Evolutionary conservation across 2,329 filamentous ascomycete genomes (phyloP).

Genomic region (Colletotrichum godetiae): DNA sequence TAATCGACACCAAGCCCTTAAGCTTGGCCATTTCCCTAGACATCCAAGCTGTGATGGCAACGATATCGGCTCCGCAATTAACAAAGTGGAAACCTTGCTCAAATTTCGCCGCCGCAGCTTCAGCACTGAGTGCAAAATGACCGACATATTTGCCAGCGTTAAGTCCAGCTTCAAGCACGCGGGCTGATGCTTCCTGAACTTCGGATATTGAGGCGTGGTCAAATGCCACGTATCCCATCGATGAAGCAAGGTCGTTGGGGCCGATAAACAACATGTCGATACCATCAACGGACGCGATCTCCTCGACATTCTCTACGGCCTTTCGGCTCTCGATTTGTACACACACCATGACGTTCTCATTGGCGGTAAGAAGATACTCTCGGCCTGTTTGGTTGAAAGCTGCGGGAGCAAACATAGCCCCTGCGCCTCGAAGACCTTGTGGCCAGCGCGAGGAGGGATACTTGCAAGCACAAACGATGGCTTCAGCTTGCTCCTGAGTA

Average conservation of each 20-base stretch:
- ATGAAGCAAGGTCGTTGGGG: constrained; percentile 53
- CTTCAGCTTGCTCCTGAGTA: constrained; percentile 40
- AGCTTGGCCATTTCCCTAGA: constrained; percentile 45
- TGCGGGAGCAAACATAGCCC: constrained; percentile 43
- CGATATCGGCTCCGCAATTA: constrained; percentile 50
- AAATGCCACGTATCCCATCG: constrained; percentile 45
- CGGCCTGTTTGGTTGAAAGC: constrained; percentile 41
- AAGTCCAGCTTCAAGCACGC: constrained; percentile 42
- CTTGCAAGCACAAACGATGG: constrained; percentile 41
- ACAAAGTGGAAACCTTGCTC: constrained; percentile 48
- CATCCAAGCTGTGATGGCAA: constrained; percentile 50
- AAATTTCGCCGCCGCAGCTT: constrained; percentile 41
- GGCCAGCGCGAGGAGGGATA: constrained; percentile 41
- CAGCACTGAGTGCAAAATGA: constrained; percentile 46
- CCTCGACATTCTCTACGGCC: constrained; percentile 58
- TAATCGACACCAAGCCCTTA: constrained; percentile 33
- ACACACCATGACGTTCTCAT: constrained; percentile 57
- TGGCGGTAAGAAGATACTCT: constrained; percentile 62
- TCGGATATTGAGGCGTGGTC: constrained; percentile 46
- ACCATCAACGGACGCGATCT: constrained; percentile 53
- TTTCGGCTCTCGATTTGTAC: constrained; percentile 57
- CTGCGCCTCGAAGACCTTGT: constrained; percentile 42
- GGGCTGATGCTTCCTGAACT: constrained; percentile 43
- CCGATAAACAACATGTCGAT: constrained; percentile 58
- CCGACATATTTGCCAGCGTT: constrained; percentile 48